These are phyloP conservation scores for Asclepias syriaca DNA, from an alignment of 257 asterid genomes.

Conservation along the genomic window DNA sequence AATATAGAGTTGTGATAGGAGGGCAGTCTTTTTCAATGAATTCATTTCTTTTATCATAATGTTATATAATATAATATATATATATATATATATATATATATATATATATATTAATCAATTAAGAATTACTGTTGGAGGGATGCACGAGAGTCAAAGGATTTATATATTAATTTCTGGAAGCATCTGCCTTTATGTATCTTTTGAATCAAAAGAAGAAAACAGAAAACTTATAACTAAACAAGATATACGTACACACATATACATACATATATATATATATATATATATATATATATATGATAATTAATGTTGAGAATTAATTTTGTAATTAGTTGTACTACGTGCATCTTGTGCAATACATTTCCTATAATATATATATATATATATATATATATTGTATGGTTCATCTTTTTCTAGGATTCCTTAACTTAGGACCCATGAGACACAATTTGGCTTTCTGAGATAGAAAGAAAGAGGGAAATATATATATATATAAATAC, in stretches of 20 bases:
- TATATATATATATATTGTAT: background rate
- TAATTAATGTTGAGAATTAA: too few species aligned
- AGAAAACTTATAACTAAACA: background rate
- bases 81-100: background rate
- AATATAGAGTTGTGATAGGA: background rate
- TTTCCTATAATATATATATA: background rate
- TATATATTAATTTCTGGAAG: conserved; percentile 13
- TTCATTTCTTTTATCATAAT: conserved; percentile 4
- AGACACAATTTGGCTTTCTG: conserved; percentile 26
- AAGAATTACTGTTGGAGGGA: background rate
- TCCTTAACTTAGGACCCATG: background rate
- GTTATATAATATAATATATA: background rate
- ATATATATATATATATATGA: too few species aligned
- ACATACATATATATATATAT: too few species aligned
- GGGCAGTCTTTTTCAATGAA: conserved; percentile 18
- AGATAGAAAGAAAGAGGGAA: background rate
- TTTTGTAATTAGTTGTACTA: background rate
- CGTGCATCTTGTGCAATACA: background rate
- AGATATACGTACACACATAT: too few species aligned
- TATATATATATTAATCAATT: background rate
- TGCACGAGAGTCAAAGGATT: background rate
- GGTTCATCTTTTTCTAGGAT: conserved; percentile 1
- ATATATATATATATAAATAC: too few species aligned
- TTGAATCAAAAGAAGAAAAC: conserved; percentile 9
- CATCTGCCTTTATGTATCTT: background rate